These are phyloP conservation scores for Erigeron philadelphicus DNA, from an alignment of 140 eudicot genomes.

Conservation along the genomic window DNA sequence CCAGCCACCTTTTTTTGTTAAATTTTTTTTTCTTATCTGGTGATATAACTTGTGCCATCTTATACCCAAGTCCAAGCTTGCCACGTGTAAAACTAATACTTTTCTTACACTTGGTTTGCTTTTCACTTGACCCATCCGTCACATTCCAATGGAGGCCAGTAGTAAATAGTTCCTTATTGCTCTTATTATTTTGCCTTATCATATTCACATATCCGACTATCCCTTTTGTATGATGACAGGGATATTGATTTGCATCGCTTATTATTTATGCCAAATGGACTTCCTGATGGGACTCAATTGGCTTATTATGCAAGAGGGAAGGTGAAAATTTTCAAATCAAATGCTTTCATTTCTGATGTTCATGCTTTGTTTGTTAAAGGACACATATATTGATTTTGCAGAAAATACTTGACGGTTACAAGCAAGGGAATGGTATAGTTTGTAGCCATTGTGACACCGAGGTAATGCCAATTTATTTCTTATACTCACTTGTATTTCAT, in stretches of 20 bases:
- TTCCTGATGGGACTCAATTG: conserved; percentile 87
- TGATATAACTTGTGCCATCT: conserved; percentile 6
- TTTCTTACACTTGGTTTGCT: not conserved
- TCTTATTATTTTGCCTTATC: not conserved
- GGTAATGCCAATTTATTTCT: conserved; percentile 36
- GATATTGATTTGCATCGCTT: conserved; percentile 85
- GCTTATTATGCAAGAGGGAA: conserved; percentile 88
- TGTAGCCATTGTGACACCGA: conserved; percentile 79
- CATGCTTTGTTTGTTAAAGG: conserved; percentile 11
- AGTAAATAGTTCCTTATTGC: not conserved
- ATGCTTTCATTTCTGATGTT: not conserved
- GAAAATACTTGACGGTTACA: conserved; percentile 85
- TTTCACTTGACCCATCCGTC: not conserved
- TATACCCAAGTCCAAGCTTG: conserved; percentile 8
- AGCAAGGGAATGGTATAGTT: conserved; percentile 88
- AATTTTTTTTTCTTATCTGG: not conserved
- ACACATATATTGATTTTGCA: conserved; percentile 28
- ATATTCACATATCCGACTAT: not conserved
- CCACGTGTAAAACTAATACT: not conserved
- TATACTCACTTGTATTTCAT: conserved; percentile 6
- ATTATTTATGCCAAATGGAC: conserved; percentile 89
- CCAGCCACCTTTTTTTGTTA: not conserved
- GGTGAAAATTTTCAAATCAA: conserved; percentile 37
- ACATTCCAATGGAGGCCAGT: not conserved
- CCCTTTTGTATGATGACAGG: conserved; percentile 40